Evolutionary conservation across 371 early-diverging fungal genomes (phyloP), one percentile per base, ranked within the genome.

Genomic region (Gilbertella persicaria): DNA sequence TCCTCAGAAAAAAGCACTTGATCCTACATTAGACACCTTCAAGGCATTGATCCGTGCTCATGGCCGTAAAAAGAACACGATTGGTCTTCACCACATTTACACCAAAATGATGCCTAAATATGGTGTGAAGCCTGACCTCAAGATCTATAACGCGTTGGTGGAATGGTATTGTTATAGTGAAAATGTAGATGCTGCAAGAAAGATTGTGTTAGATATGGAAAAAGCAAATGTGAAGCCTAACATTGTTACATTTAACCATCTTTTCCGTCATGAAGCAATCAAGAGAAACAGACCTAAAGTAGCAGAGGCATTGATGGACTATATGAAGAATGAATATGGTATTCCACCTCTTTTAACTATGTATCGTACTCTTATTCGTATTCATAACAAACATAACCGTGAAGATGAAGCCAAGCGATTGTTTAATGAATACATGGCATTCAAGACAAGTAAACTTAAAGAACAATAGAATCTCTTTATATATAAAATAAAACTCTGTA

Each of bases 211-310:
- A 26, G 73, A 71, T 13, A 75, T 78, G 79, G 71, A 73, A 38
- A 41, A 42, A 12, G 38, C 36, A 13, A 53, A 37, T 10, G 38
- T 79, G 36, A 60, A 73, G 25, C 79, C 79, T 3, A 69, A 62
- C 25, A 51, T 67, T 0, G 51, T 56, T 13, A 69, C 75, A 2
- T 79, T 75, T 47, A 70, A 75, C 45, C 61, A 71, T 36, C 33
- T 79, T 3, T 64, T 79, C 55, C 66, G 66, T 28, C 67, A 67
- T 20, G 68, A 73, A 56, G 79, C 75, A 4, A 35, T 71, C 12
- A 72, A 70, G 41, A 49, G 60, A 29, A 48, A 58, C 14, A 53
- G 69, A 35, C 69, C 70, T 8, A 57, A 64, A 7, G 60, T 52
- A 10, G 75, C 75, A 12, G 70, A 79, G 39, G 37, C 48, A 6